phyloP scores from a whole-genome alignment of 2,329 filamentous ascomycete species.

The Reticulascus tulasneorum region DNA sequence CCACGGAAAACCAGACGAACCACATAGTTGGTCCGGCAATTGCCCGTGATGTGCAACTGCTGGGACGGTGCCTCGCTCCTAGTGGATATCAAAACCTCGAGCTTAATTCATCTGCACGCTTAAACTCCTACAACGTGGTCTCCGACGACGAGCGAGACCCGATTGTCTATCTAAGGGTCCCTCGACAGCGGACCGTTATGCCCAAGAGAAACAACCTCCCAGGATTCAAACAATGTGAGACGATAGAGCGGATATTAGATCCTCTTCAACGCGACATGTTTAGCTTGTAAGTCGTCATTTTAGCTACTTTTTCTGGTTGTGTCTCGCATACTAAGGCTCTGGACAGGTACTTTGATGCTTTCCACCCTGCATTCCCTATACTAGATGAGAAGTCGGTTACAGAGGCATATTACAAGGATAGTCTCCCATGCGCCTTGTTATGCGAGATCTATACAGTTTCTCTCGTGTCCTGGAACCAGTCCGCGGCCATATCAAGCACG shows the following conservation, averaged over 20 bases:
- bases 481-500: not conserved
- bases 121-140: slow-evolving; percentile 3
- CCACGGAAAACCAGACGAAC: not conserved
- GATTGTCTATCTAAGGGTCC: slow-evolving; percentile 5
- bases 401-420: not conserved
- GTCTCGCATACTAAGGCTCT: not conserved
- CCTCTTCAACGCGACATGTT: not conserved
- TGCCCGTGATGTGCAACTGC: slow-evolving; percentile 1
- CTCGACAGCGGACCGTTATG: not conserved
- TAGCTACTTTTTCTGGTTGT: not conserved
- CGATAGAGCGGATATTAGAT: slow-evolving; percentile 3
- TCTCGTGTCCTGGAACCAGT: slow-evolving; percentile 1
- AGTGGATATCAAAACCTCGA: no score
- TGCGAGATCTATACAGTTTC: slow-evolving; percentile 5
- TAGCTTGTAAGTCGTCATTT: slow-evolving; percentile 1
- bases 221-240: slow-evolving; percentile 3
- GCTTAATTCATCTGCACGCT: not conserved
- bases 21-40: slow-evolving; percentile 2
- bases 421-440: not conserved
- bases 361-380: slow-evolving; percentile 6
- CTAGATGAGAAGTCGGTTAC: slow-evolving; percentile 2
- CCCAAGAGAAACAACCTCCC: not conserved
- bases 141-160: slow-evolving; percentile 3
- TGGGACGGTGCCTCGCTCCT: slow-evolving; percentile 1
- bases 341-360: slow-evolving; percentile 4